A percentile compares a stretch with the other conserved stretches of the same genome.
Conservation (phyloP, 352 stramenopile species). For the Peronospora destructor region DNA sequence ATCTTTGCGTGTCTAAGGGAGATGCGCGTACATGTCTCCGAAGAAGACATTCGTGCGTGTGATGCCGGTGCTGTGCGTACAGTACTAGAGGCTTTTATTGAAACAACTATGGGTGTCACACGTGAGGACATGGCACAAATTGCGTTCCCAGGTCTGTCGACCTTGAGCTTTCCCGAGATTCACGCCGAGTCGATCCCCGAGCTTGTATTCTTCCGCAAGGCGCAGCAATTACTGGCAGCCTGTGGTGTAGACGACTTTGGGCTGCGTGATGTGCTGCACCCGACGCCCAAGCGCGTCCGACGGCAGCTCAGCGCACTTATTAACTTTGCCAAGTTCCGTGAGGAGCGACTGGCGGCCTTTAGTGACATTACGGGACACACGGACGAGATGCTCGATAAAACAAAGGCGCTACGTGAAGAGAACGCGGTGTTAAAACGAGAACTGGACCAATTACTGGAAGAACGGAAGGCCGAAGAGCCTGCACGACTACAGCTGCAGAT, state of each 20-base stretch:
- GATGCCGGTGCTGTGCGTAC: constrained; percentile 68
- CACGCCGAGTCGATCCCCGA: constrained; percentile 92
- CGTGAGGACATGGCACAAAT: constrained; percentile 89
- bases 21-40: constrained; percentile 84
- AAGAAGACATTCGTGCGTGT: constrained; percentile 84
- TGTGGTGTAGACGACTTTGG: constrained; percentile 93
- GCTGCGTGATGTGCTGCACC: constrained; percentile 87
- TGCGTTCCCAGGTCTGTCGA: constrained; percentile 73
- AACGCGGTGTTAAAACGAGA: constrained; percentile 53
- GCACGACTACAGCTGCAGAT: constrained; percentile 54
- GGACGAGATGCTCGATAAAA: constrained; percentile 42
- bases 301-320: constrained; percentile 93
- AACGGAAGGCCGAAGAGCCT: constrained; percentile 50
- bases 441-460: constrained; percentile 48
- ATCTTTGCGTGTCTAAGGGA: constrained; percentile 91
- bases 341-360: constrained; percentile 88
- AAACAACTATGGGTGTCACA: constrained; percentile 84
- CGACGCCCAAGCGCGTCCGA: constrained; percentile 85
- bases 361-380: constrained; percentile 71
- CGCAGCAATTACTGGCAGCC: constrained; percentile 84
- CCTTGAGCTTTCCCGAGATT: constrained; percentile 86
- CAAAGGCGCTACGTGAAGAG: constrained; percentile 50
- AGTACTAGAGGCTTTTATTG: constrained; percentile 87
- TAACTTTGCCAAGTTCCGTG: constrained; percentile 96
- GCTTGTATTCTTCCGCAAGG: constrained; percentile 88